Evolutionary conservation across 75 land plant species (phyloP).

Genomic region (Azolla pinnata): DNA sequence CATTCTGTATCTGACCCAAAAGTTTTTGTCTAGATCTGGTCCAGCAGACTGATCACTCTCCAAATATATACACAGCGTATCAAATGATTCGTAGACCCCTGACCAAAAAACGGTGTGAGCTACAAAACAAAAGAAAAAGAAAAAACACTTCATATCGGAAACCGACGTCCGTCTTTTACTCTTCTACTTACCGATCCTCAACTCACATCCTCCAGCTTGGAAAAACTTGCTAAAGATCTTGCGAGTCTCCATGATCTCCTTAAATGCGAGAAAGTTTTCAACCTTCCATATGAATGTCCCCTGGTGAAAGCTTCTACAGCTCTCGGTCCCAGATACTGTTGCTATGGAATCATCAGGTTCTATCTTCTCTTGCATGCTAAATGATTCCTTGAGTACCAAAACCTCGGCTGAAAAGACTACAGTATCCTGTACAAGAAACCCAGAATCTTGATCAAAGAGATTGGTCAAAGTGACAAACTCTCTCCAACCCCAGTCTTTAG

Average conservation of each 20-base stretch:
- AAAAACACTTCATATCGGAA: background rate
- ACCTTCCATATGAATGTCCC: conserved; percentile 43
- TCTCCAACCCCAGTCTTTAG: conserved; percentile 51
- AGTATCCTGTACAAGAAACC: conserved; percentile 38
- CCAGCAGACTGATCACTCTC: conserved; percentile 47
- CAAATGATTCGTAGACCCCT: conserved; percentile 52
- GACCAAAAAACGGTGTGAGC: conserved; percentile 4
- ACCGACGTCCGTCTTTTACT: too few relatives aligned
- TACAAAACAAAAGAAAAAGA: background rate
- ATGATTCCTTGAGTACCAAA: conserved; percentile 36
- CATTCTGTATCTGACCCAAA: conserved; percentile 48
- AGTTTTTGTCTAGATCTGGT: conserved; percentile 38
- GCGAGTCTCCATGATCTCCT: conserved; percentile 50
- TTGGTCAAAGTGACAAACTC: conserved; percentile 42
- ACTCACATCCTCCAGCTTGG: conserved; percentile 50
- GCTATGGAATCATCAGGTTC: conserved; percentile 14
- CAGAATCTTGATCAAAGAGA: conserved; percentile 47
- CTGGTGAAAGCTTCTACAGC: conserved; percentile 20
- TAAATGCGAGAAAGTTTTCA: conserved; percentile 42
- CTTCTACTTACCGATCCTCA: conserved; percentile 31
- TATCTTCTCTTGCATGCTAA: conserved; percentile 26
- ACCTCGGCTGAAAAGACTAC: conserved; percentile 45
- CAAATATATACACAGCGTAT: conserved; percentile 42
- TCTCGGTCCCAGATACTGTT: conserved; percentile 11
- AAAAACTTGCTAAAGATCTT: conserved; percentile 49